phyloP scores from a whole-genome alignment of 164 flowering plant genomes.

The Aristolochia contorta region DNA sequence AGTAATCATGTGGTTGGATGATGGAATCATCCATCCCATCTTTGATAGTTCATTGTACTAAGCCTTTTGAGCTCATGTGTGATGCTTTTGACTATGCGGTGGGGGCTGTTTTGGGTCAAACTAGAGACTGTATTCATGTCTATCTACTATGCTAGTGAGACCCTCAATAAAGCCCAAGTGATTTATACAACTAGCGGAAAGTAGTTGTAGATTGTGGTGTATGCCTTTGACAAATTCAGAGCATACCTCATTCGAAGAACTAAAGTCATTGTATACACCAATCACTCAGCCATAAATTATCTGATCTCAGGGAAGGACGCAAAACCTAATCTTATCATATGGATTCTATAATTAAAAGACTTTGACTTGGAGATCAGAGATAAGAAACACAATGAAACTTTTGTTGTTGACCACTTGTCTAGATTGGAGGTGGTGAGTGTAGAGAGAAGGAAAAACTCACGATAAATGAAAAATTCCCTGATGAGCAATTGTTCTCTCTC shows the following conservation, averaged over 20 bases:
- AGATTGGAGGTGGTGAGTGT: background rate
- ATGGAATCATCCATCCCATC: background rate
- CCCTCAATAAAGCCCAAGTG: background rate
- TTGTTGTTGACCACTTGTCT: background rate
- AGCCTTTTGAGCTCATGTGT: background rate
- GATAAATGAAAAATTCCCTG: background rate
- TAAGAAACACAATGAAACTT: background rate
- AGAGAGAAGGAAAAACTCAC: background rate
- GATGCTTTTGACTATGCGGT: background rate
- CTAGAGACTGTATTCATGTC: background rate
- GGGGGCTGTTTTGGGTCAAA: background rate
- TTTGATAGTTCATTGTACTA: background rate
- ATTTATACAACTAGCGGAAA: background rate
- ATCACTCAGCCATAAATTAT: background rate
- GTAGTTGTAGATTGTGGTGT: background rate
- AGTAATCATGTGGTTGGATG: too few species aligned
- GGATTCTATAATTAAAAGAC: background rate
- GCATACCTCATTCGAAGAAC: background rate
- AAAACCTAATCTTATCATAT: background rate
- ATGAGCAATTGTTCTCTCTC: too few species aligned
- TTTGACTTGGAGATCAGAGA: background rate
- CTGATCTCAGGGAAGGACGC: background rate
- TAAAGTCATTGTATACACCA: background rate
- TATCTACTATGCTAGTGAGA: background rate
- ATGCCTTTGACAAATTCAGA: background rate